A percentile compares a stretch with the other conserved stretches of the same genome.
phyloP scores from a whole-genome alignment of 2,329 filamentous ascomycete genomes.

The Phaeosphaeriaceae sp. region DNA sequence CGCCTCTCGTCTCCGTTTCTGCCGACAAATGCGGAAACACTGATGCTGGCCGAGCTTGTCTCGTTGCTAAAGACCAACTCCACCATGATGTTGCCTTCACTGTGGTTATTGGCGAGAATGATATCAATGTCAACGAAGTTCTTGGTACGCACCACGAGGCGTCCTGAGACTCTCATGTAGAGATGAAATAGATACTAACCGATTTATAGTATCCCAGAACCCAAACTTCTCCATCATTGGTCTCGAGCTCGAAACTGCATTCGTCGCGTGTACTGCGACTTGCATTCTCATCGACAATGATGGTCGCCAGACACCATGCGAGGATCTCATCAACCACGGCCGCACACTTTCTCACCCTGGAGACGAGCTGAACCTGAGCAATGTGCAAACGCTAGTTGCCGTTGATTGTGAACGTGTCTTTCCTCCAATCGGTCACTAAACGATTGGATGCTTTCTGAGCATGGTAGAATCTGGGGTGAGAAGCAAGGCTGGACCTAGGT shows the following conservation, averaged over 20 bases:
- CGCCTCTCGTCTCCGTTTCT: not conserved
- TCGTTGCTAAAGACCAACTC: not conserved
- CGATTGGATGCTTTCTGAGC: not conserved
- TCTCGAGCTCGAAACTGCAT: not conserved
- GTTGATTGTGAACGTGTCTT: not conserved
- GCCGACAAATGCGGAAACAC: not conserved
- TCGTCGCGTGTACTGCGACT: not conserved
- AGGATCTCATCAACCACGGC: not conserved
- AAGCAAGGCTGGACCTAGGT: too few species aligned
- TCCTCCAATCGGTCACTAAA: not conserved
- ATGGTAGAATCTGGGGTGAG: too few species aligned
- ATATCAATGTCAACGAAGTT: not conserved
- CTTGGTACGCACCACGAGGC: not conserved
- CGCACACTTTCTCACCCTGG: not conserved
- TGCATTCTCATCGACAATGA: not conserved
- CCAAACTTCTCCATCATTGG: not conserved
- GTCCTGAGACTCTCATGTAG: too few species aligned
- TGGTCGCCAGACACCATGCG: not conserved
- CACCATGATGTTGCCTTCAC: not conserved
- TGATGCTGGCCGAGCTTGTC: not conserved
- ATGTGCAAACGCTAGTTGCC: not conserved
- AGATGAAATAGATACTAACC: not conserved
- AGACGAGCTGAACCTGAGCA: not conserved
- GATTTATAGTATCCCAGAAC: not conserved
- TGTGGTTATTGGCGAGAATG: not conserved